A percentile compares a stretch with the other conserved stretches of the same genome.
Conservation (phyloP, 176 grass and related monocot species). For the Luzula sylvatica region DNA sequence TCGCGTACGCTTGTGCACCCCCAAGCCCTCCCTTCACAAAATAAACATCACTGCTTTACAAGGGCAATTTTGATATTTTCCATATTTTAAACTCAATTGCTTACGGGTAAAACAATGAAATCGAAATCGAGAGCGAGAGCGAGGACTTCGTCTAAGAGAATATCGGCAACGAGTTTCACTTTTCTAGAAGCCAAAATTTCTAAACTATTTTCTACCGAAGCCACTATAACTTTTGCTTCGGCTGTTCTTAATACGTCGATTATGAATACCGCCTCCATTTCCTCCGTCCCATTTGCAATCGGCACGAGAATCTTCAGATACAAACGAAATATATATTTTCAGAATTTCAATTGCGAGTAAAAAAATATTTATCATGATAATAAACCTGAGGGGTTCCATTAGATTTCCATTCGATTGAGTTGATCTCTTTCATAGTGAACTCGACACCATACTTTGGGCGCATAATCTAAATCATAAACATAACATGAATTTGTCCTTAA, state of each 20-base stretch:
- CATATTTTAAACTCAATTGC: background rate
- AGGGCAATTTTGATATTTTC: background rate
- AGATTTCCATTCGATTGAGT: constrained; percentile 58
- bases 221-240: constrained; percentile 64
- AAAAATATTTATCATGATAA: constrained; percentile 4
- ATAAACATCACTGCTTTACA: background rate
- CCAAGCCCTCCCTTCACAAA: constrained; percentile 49
- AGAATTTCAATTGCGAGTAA: background rate
- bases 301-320: constrained; percentile 74
- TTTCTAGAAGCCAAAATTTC: constrained; percentile 66
- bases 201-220: constrained; percentile 68
- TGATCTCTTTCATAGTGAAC: constrained; percentile 50
- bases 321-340: constrained; percentile 7
- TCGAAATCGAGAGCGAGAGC: constrained; percentile 67
- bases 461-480: constrained; percentile 28
- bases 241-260: constrained; percentile 78
- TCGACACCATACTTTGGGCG: constrained; percentile 50
- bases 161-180: constrained; percentile 80
- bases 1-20: constrained; percentile 58
- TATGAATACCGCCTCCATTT: constrained; percentile 79
- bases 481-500: background rate
- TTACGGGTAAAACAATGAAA: constrained; percentile 87
- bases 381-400: constrained; percentile 61
- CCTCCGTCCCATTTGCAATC: constrained; percentile 89
- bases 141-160: constrained; percentile 57